These are phyloP conservation scores for Nemania sp. DNA, from an alignment of 2,329 filamentous ascomycete genomes.

Conservation along the genomic window DNA sequence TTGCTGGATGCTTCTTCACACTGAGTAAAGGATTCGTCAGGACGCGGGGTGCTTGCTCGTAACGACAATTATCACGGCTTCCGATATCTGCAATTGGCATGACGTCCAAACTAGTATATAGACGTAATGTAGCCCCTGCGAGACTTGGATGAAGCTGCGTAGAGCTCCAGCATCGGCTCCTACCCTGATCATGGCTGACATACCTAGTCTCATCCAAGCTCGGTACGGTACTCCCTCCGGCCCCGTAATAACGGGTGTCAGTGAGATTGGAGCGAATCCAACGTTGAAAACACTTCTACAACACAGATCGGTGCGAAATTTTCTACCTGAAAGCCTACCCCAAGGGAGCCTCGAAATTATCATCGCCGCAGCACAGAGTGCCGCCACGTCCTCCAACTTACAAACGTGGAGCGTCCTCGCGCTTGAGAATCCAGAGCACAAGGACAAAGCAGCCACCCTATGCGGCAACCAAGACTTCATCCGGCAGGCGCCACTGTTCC, in stretches of 20 bases:
- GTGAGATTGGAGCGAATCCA: conserved; percentile 14
- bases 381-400: conserved; percentile 43
- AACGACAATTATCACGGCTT: too few species aligned
- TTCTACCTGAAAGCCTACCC: conserved; percentile 32
- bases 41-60: too few species aligned
- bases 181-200: conserved; percentile 23
- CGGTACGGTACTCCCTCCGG: conserved; percentile 26
- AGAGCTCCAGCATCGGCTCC: neutral
- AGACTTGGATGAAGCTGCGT: too few species aligned
- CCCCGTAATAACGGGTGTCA: neutral
- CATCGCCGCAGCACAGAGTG: conserved; percentile 42
- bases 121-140: too few species aligned
- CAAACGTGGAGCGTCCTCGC: conserved; percentile 43
- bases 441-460: conserved; percentile 35
- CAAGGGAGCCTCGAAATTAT: conserved; percentile 38
- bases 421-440: conserved; percentile 35
- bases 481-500: conserved; percentile 39
- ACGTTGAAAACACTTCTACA: conserved; percentile 36
- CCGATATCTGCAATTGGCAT: too few species aligned
- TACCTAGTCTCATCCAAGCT: conserved; percentile 28
- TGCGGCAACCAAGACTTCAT: conserved; percentile 42
- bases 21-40: too few species aligned
- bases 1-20: too few species aligned
- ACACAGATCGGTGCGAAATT: conserved; percentile 40
- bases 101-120: too few species aligned